phyloP scores from a whole-genome alignment of 495 filamentous ascomycete species.

The Podospora bellae-mahoneyi region DNA sequence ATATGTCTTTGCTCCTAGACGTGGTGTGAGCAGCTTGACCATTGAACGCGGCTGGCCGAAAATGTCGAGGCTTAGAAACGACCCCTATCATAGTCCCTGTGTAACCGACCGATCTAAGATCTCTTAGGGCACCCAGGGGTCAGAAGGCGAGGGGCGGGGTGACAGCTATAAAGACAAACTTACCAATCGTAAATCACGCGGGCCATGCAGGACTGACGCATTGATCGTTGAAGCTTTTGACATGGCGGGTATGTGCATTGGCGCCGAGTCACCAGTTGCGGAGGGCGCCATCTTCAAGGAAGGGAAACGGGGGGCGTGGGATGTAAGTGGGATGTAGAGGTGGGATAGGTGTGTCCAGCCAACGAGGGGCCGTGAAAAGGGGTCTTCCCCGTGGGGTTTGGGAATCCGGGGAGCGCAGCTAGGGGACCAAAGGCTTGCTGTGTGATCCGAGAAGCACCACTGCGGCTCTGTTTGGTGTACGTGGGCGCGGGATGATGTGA shows the following conservation, averaged over 20 bases:
- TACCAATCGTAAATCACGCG: conserved; percentile 51
- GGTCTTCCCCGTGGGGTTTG: conserved; percentile 28
- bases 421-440: conserved; percentile 13
- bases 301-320: conserved; percentile 33
- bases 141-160: conserved; percentile 4
- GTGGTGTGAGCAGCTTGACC: conserved; percentile 19
- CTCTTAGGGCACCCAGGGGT: conserved; percentile 7
- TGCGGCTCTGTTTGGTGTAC: conserved; percentile 23
- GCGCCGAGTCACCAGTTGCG: conserved; percentile 40
- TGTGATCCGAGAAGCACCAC: conserved; percentile 1
- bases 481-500: conserved; percentile 21
- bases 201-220: conserved; percentile 52
- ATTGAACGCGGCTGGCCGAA: conserved; percentile 20
- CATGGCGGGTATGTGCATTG: conserved; percentile 44
- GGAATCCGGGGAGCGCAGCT: conserved; percentile 19
- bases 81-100: conserved; percentile 16
- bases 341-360: conserved; percentile 29
- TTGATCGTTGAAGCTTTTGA: conserved; percentile 43
- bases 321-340: conserved; percentile 34
- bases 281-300: conserved; percentile 46
- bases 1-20: conserved; percentile 47
- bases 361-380: conserved; percentile 21
- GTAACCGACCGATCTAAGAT: conserved; percentile 29
- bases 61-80: conserved; percentile 16
- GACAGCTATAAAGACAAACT: conserved; percentile 20